Evolutionary conservation across 768 basidiomycete genomes (phyloP), one percentile per base, ranked within the genome.

Genomic region (Scleroderma bovista): DNA sequence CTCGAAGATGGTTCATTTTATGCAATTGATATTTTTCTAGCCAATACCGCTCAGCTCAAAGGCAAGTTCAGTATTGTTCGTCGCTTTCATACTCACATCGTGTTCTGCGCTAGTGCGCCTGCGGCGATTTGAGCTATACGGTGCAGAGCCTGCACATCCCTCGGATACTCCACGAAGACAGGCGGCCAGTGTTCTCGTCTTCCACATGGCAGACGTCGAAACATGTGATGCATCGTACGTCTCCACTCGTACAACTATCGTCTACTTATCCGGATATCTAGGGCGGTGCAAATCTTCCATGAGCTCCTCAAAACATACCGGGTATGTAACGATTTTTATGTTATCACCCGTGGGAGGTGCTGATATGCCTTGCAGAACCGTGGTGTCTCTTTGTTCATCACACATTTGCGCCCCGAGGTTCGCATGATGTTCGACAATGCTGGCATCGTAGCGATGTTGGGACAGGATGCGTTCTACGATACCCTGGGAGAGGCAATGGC

Each of bases 41-140:
- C 95, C 12, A 99, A 99, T 63, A 94, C 94, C 19, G 88, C 93
- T 32, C 93, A 94, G 60, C 71, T 99, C 19, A 97, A 97, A 73
- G 93, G 86, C 54, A 13, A 34, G 46, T 31, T 19, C 10, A 4
- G 20, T 33, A 31, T 9, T 34, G 9, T 9, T 29, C 26, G n/a
- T n/a, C n/a, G n/a, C n/a, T n/a, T 9, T 9, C 26, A 29, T 29
- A 29, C 26, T 29, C 9, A 29, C 26, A 29, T 29, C 4, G 26
- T 5, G 5, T 5, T 9, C 26, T 29, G 26, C 26, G 9, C 26
- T 29, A 87, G 93, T 86, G 65, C 86, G 88, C 16, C 70, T 93
- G 22, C 76, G 88, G 26, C 73, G 93, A 55, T 75, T 99, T 45
- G 95, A 99, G 59, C 65, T 95, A 40, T 99, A 97, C 59, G 95